Evolutionary conservation across 2,329 filamentous ascomycete species (phyloP).

Genomic region (Thermomyces lanuginosus): DNA sequence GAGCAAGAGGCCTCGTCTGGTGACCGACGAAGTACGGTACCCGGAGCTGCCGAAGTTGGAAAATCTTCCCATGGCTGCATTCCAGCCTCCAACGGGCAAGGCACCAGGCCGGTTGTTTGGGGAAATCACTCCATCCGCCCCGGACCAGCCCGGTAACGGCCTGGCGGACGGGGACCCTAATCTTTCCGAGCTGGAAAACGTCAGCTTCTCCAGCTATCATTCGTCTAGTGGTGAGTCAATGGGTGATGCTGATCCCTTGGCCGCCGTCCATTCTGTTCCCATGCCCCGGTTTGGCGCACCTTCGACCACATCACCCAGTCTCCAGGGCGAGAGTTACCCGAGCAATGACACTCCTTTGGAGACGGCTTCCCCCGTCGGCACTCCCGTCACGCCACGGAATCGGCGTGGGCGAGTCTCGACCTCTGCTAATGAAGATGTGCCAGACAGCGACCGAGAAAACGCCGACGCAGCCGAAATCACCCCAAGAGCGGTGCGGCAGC

Average conservation of each 20-base stretch:
- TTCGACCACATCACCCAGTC: conserved; percentile 31
- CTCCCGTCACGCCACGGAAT: conserved; percentile 18
- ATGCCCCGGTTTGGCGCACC: conserved; percentile 20
- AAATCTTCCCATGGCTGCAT: conserved; percentile 16
- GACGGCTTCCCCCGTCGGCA: conserved; percentile 16
- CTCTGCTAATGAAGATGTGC: conserved; percentile 9
- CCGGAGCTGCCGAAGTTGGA: conserved; percentile 27
- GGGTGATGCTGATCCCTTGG: conserved; percentile 20
- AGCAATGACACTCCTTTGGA: conserved; percentile 17
- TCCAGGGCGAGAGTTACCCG: conserved; percentile 32
- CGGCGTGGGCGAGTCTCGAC: conserved; percentile 13
- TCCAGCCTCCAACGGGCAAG: conserved; percentile 12
- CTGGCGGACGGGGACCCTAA: conserved; percentile 13
- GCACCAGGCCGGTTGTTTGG: conserved; percentile 40
- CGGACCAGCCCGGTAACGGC: conserved; percentile 35
- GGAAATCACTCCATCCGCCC: conserved; percentile 41
- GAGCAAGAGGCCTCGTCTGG: conserved; percentile 21
- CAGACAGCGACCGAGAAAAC: conserved; percentile 6
- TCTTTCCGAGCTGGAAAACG: conserved; percentile 16
- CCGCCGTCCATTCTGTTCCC: conserved; percentile 23
- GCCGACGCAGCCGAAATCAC: conserved; percentile 13
- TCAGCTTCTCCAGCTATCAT: conserved; percentile 23
- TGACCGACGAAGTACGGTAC: conserved; percentile 21
- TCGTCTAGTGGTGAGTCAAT: conserved; percentile 26
- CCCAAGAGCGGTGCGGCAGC: conserved; percentile 18